Evolutionary conservation across 1,284 basidiomycete species (phyloP).

Genomic region (Microbotryum violaceum): DNA sequence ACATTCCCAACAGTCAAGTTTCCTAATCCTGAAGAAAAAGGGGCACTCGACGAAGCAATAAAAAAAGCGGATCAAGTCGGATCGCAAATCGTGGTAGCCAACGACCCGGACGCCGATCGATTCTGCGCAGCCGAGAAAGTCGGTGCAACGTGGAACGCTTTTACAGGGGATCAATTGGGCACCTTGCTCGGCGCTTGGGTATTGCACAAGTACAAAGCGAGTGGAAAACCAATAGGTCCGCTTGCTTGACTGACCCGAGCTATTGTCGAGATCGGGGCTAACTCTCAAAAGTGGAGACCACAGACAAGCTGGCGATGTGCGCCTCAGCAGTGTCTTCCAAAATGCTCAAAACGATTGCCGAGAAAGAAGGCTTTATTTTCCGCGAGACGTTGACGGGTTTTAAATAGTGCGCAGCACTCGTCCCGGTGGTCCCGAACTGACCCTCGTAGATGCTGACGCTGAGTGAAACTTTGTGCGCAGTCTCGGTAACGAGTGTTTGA

Average conservation of each 20-base stretch:
- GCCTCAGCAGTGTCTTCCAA: slow-evolving; percentile 81
- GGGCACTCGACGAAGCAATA: slow-evolving; percentile 54
- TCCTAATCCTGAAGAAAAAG: slow-evolving; percentile 81
- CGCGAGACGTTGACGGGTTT: slow-evolving; percentile 71
- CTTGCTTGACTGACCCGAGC: not conserved
- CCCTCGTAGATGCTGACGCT: not conserved
- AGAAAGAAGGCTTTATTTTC: slow-evolving; percentile 66
- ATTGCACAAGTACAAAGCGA: slow-evolving; percentile 54
- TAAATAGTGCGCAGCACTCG: slow-evolving; percentile 25
- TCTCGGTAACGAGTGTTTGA: slow-evolving; percentile 65
- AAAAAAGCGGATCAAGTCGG: slow-evolving; percentile 50
- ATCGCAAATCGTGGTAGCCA: slow-evolving; percentile 62
- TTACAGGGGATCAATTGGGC: slow-evolving; percentile 77
- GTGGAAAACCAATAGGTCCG: slow-evolving; percentile 54
- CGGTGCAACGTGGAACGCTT: slow-evolving; percentile 53
- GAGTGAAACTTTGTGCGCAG: not conserved
- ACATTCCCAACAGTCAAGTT: slow-evolving; percentile 73
- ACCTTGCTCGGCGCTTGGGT: slow-evolving; percentile 60
- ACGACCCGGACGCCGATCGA: slow-evolving; percentile 63
- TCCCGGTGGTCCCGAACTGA: slow-evolving; percentile 35
- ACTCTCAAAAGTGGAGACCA: not conserved
- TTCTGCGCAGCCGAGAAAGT: slow-evolving; percentile 12
- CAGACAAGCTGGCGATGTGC: slow-evolving; percentile 66
- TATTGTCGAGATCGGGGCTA: no score
- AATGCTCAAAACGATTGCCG: slow-evolving; percentile 69